Evolutionary conservation across 2,329 filamentous ascomycete species (phyloP), one percentile per base, ranked within the genome.

Genomic region (Macrophomina pseudophaseolina): DNA sequence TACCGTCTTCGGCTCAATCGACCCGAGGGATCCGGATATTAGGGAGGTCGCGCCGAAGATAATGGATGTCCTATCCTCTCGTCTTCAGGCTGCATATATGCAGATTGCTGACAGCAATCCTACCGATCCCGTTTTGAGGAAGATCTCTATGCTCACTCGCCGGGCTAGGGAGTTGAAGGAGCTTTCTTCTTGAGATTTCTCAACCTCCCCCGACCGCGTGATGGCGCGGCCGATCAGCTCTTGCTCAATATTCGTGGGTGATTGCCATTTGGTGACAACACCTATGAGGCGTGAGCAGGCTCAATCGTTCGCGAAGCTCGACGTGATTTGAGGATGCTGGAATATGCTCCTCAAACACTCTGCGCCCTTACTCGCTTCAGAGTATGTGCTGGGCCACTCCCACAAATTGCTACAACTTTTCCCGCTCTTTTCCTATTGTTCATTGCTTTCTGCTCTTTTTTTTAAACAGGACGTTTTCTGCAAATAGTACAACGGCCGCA

Each of bases 31-130:
- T 69, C 72, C 78, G 46, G 86, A 88, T 54, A 83, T 88, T 65
- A 79, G 76, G 51, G 84, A 87, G 65, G 83, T 88, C 18, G 82
- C 84, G 12, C 85, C 85, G 0, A 83, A 82, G 73, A 87, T 88
- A 68, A 86, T 89, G 82, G 84, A 87, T 38, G 83, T 88, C 66
- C 78, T 90, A 53, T 82, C 81, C 56, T 80, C 86, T 72, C 84
- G 87, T 56, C 78, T 90, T 54, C 84, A 88, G 65, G 78, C 76
- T 35, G 79, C 86, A 23, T 88, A 88, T 75, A 86, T 88, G 80
- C 74, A 80, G 30, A 80, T 88, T 64, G 84, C 85, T 4, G 81
- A 87, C 74, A 80, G 74, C 49, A 80, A 82, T 46, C 83, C 84
- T 1, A 79, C 82, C 49, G 83, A 85, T 70, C 81, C 80, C n/a